Percentiles rank a stretch among this genome's conserved stretches.
These are phyloP conservation scores for Murraya koenigii DNA, from an alignment of 345 rosid genomes.

Conservation along the genomic window DNA sequence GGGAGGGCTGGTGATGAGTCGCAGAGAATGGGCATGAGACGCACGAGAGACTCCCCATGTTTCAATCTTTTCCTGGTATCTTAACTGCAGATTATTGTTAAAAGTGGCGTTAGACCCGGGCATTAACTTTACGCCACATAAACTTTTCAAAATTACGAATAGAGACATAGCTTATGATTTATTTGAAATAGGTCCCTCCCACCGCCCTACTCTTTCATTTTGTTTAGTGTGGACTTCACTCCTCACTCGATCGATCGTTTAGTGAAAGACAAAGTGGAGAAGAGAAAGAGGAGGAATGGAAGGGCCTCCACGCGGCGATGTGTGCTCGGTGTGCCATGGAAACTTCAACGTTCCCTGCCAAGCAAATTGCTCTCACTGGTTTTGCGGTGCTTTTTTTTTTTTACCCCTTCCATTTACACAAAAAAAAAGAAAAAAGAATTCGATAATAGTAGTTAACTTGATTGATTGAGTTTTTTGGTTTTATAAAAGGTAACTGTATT, in stretches of 20 bases:
- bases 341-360: conserved; percentile 72
- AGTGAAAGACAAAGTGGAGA: neutral
- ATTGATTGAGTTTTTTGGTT: neutral
- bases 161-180: no score
- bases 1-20: neutral
- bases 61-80: neutral
- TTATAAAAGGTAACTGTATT: conserved; percentile 60
- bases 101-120: neutral
- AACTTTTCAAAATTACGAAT: neutral
- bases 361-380: conserved; percentile 98
- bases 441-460: neutral
- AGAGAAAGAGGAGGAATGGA: conserved; percentile 38
- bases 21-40: neutral
- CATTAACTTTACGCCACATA: neutral
- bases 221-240: neutral
- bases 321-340: conserved; percentile 79
- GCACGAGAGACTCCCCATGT: neutral
- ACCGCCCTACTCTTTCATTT: neutral
- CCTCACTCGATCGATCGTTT: neutral
- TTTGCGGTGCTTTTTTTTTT: conserved; percentile 55
- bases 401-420: neutral
- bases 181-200: neutral
- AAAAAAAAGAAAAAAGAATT: no score
- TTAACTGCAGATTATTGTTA: neutral
- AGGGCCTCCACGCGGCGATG: conserved; percentile 64